phyloP scores from a whole-genome alignment of 2,329 filamentous ascomycete species.

The Cephalotrichum gorgonifer region DNA sequence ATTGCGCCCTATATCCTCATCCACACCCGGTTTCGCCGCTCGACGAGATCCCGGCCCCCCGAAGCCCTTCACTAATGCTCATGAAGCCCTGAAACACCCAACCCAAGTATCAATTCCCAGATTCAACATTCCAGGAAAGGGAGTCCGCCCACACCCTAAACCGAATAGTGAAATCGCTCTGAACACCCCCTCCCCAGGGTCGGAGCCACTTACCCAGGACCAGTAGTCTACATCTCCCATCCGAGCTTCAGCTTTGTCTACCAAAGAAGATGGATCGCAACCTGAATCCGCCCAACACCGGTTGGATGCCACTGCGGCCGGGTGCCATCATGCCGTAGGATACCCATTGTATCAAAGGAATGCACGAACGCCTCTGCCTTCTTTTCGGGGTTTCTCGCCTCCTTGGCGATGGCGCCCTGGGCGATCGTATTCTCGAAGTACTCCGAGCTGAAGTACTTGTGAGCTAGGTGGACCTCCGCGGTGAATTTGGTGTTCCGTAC shows the following conservation, averaged over 20 bases:
- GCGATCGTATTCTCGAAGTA: slow-evolving; percentile 27
- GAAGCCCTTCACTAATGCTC: too few relatives aligned
- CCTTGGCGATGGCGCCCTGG: slow-evolving; percentile 29
- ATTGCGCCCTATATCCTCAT: too few relatives aligned
- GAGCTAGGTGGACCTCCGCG: slow-evolving; percentile 38
- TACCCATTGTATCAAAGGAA: slow-evolving; percentile 51
- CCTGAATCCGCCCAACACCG: slow-evolving; percentile 50
- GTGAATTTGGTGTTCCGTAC: slow-evolving; percentile 33
- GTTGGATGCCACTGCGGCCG: slow-evolving; percentile 48
- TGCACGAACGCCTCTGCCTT: slow-evolving; percentile 38
- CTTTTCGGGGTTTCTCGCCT: slow-evolving; percentile 17
- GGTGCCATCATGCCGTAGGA: slow-evolving; percentile 53
- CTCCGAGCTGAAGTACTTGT: slow-evolving; percentile 39
- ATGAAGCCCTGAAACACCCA: not conserved
- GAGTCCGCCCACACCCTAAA: slow-evolving; percentile 22
- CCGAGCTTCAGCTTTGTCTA: slow-evolving; percentile 45
- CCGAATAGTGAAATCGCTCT: not conserved
- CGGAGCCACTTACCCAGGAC: slow-evolving; percentile 35
- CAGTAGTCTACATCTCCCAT: slow-evolving; percentile 44
- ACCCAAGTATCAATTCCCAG: slow-evolving; percentile 22
- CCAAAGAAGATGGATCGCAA: slow-evolving; percentile 48
- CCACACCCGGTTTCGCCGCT: too few relatives aligned
- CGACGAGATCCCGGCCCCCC: too few relatives aligned
- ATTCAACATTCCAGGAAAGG: slow-evolving; percentile 41
- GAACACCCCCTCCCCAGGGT: not conserved